These are phyloP conservation scores for Durusdinium trenchii DNA, from an alignment of 73 alveolate species.

Conservation along the genomic window DNA sequence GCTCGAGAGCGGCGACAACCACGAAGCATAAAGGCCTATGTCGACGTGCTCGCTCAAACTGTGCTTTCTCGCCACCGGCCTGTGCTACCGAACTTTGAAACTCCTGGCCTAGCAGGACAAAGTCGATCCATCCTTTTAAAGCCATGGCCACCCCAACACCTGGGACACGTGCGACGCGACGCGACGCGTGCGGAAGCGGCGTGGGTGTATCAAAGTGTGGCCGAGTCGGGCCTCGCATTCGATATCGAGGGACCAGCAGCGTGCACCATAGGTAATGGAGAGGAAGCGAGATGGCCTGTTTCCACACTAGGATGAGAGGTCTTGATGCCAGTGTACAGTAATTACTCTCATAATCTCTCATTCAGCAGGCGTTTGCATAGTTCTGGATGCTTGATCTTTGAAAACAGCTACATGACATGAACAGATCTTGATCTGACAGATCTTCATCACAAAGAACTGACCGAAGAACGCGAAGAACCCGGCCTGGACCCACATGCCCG, in stretches of 20 bases:
- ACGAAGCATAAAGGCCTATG: conserved; percentile 14
- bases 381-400: neutral
- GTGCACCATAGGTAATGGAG: conserved; percentile 7
- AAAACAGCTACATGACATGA: neutral
- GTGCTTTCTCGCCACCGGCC: neutral
- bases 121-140: conserved; percentile 14
- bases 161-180: neutral
- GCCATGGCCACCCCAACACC: conserved; percentile 50
- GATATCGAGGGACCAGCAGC: conserved; percentile 20
- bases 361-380: no score
- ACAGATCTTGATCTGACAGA: neutral
- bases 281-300: conserved; percentile 21
- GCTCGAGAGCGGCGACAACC: conserved; percentile 52
- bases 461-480: neutral
- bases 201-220: neutral
- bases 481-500: conserved; percentile 62
- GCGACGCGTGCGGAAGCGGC: neutral
- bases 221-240: conserved; percentile 29
- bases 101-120: neutral
- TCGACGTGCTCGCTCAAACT: neutral
- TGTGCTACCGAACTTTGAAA: neutral
- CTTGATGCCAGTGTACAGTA: no score
- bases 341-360: no score
- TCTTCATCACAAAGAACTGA: neutral
- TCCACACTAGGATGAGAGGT: no score